A percentile compares a stretch with the other conserved stretches of the same genome.
phyloP scores from a whole-genome alignment of 2,329 filamentous ascomycete genomes.

The Mycosphaerelloides madeirae region DNA sequence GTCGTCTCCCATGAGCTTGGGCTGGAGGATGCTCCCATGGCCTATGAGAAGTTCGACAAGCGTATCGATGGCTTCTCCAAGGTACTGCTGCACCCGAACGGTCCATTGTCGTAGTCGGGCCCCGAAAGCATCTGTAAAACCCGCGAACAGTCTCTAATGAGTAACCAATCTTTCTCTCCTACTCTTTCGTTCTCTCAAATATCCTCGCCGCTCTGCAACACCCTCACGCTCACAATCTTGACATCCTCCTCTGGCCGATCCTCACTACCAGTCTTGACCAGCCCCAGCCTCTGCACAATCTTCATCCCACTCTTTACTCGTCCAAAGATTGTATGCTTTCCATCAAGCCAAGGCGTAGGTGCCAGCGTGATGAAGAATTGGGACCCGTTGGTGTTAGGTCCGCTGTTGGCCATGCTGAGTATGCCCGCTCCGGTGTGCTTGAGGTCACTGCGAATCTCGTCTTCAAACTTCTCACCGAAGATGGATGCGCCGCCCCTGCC shows the following conservation, averaged over 20 bases:
- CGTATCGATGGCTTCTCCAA: slow-evolving; percentile 64
- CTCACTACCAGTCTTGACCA: slow-evolving; percentile 76
- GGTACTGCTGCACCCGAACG: slow-evolving; percentile 63
- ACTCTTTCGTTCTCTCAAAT: slow-evolving; percentile 27
- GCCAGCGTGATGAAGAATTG: slow-evolving; percentile 97
- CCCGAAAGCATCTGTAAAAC: not conserved
- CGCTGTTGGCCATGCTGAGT: slow-evolving; percentile 94
- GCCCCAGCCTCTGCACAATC: slow-evolving; percentile 79
- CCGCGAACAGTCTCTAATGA: too few relatives aligned
- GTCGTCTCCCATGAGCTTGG: slow-evolving; percentile 62
- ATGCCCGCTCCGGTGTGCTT: slow-evolving; percentile 90
- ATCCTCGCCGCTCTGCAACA: slow-evolving; percentile 63
- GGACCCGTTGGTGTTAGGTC: slow-evolving; percentile 86
- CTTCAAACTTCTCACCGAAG: slow-evolving; percentile 89
- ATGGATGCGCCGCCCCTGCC: slow-evolving; percentile 84
- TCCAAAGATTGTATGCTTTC: slow-evolving; percentile 96
- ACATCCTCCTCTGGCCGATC: slow-evolving; percentile 80
- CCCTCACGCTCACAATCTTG: slow-evolving; percentile 67
- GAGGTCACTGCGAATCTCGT: slow-evolving; percentile 74
- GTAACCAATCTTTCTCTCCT: slow-evolving; percentile 1
- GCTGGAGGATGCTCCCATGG: slow-evolving; percentile 54
- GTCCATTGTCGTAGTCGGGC: slow-evolving; percentile 31
- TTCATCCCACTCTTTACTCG: slow-evolving; percentile 78
- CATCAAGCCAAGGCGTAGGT: slow-evolving; percentile 92
- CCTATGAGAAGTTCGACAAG: slow-evolving; percentile 62